Percentiles rank a stretch among this genome's conserved stretches.
Conservation (phyloP, 2,329 filamentous ascomycete species). For the Arthrobotrys megalospora region DNA sequence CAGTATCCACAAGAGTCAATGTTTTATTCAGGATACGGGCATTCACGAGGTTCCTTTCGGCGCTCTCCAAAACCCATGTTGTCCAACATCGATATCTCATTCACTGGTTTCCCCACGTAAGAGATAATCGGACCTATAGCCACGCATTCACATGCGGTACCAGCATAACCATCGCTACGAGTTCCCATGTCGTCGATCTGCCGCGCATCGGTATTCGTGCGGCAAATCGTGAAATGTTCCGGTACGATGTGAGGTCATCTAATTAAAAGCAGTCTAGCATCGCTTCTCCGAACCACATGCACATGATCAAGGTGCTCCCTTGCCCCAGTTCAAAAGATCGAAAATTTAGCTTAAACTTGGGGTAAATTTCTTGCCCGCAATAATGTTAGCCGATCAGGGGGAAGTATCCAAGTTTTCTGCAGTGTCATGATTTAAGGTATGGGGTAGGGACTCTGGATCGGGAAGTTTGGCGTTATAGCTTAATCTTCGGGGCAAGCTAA, state of each 20-base stretch:
- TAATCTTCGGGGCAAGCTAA: background rate
- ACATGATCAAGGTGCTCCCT: slow-evolving; percentile 13
- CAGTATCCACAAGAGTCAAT: too few relatives aligned
- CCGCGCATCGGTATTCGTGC: slow-evolving; percentile 45
- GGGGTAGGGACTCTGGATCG: background rate
- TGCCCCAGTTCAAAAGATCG: background rate
- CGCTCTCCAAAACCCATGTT: slow-evolving; percentile 8
- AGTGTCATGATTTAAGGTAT: too few relatives aligned
- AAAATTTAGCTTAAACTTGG: background rate
- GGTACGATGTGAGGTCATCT: slow-evolving; percentile 32
- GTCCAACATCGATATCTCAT: background rate
- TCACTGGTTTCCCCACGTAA: too few relatives aligned
- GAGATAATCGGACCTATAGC: too few relatives aligned
- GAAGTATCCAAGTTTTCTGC: background rate
- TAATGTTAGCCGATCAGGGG: slow-evolving; percentile 32
- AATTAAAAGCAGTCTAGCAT: background rate
- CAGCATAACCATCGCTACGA: background rate
- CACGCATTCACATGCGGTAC: background rate
- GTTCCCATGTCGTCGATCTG: slow-evolving; percentile 40
- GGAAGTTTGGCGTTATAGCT: slow-evolving; percentile 18
- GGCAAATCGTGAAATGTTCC: slow-evolving; percentile 31
- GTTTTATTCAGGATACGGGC: background rate
- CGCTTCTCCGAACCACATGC: background rate
- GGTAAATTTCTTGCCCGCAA: background rate
- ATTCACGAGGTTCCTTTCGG: background rate